Evolutionary conservation across 73 alveolate genomes (phyloP).

Genomic region (Halteria grandinella): DNA sequence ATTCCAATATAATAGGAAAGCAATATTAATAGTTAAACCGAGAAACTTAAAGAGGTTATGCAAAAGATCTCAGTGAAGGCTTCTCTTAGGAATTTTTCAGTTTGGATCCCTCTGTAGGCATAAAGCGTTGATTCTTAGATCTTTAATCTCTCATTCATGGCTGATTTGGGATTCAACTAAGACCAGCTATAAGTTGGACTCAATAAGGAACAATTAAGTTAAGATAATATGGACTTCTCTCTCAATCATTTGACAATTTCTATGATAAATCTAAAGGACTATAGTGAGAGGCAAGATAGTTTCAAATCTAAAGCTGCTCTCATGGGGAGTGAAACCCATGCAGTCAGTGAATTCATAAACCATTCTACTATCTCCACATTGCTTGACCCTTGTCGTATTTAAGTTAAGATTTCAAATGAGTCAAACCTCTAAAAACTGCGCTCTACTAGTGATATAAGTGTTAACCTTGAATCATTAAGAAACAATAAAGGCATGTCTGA

Average conservation of each 20-base stretch:
- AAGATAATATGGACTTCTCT: constrained; percentile 17
- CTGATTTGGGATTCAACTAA: neutral
- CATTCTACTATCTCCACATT: neutral
- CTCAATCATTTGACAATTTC: constrained; percentile 8
- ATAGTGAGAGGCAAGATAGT: too few relatives aligned
- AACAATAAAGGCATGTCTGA: too few relatives aligned
- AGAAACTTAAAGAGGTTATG: constrained; percentile 1
- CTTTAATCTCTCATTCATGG: neutral
- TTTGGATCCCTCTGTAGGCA: constrained; percentile 36
- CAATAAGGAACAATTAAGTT: too few relatives aligned
- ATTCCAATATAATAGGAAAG: too few relatives aligned
- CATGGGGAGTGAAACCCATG: too few relatives aligned
- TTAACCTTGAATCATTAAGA: too few relatives aligned
- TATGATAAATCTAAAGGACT: neutral
- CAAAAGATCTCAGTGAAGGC: neutral
- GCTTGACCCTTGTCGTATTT: constrained; percentile 20
- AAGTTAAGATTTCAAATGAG: too few relatives aligned
- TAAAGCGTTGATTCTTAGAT: constrained; percentile 3
- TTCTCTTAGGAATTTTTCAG: constrained; percentile 2
- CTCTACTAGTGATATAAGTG: too few relatives aligned
- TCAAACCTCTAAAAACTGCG: too few relatives aligned
- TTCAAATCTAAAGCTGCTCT: too few relatives aligned
- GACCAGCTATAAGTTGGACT: too few relatives aligned
- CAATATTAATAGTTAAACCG: neutral
- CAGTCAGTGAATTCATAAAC: too few relatives aligned